Base-by-base conservation (phyloP, 495 filamentous ascomycete species). In the Penicillium riverlandense region DNA sequence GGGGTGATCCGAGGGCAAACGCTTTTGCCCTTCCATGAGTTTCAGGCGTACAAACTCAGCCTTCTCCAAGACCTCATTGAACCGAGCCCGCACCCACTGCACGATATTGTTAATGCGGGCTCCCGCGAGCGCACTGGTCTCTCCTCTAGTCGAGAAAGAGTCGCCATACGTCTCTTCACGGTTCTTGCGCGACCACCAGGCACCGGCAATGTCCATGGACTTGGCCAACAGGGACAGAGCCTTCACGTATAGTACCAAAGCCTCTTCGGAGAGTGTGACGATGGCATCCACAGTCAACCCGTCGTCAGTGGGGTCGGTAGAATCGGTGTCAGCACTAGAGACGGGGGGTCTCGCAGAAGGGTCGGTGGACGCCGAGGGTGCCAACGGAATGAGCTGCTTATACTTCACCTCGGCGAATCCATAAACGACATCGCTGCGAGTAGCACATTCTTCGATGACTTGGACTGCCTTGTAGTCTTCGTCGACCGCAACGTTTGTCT, bases 331-430 rank as follows among this genome's bases (percentile, higher is more conserved):
- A 15, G 72, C 63, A 32, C 48, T 50, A 8, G 63, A 13, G 34
- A 46, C 54, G 3, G 22, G 22, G 7, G 58, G 46, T 56, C 63
- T 67, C 11, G 59, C 57, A 11, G 65, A 42, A 36, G 61, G 62
- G 11, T 78, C 76, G 27, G 68, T 55, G 44, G 77, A 66, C 50
- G 78, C 80, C 0, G 84, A 89, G 11, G 91, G 92, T 6, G 86
- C 82, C 16, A 92, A 62, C 6, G 92, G 92, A 10, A 97, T 77
- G 29, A 98, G 76, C 57, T 98, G 92, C 63, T 92, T 92, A 69
- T 91, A 96, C 66, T 98, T 98, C 48, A 98, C 90, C 63, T 97
- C 92, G 8, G 92, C 92, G 65, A 97, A 96, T 14, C 88, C 88
- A 59, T 86, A 97, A 1, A 98, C 89, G 29, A 96, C 90, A 58